These are phyloP conservation scores for Camellia sinensis DNA, from an alignment of 148 eudicot species.

Conservation along the genomic window DNA sequence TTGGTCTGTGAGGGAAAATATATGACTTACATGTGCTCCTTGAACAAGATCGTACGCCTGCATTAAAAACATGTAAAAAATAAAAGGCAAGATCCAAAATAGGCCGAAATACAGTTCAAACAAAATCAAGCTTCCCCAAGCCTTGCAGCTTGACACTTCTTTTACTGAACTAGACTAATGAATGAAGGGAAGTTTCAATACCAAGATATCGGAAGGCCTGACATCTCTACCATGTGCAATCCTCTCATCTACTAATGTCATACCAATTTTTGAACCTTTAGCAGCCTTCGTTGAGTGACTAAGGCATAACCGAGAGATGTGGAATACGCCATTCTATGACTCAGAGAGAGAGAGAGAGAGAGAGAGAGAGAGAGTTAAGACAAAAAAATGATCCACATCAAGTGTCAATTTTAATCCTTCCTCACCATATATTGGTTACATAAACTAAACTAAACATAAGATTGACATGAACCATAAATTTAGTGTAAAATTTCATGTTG, in stretches of 20 bases:
- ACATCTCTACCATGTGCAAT: constrained; percentile 28
- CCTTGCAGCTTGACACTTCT: constrained; percentile 7
- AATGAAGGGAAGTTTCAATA: constrained; percentile 23
- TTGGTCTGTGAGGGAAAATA: background rate
- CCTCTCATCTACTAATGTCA: constrained; percentile 53
- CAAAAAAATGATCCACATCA: constrained; percentile 12
- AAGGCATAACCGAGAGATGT: constrained; percentile 26
- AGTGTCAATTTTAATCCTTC: no score
- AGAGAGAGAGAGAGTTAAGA: constrained; percentile 2
- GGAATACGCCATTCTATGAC: constrained; percentile 29
- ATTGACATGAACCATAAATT: constrained; percentile 4
- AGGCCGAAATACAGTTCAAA: background rate
- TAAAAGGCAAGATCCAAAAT: constrained; percentile 4
- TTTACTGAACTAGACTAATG: background rate
- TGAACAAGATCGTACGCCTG: constrained; percentile 92
- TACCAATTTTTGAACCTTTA: constrained; percentile 30
- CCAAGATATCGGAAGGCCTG: constrained; percentile 67
- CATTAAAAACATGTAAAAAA: constrained; percentile 23
- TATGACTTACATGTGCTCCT: constrained; percentile 73
- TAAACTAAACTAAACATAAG: background rate
- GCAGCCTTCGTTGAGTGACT: constrained; percentile 29
- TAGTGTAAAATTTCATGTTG: background rate
- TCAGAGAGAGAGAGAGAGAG: no score
- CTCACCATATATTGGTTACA: background rate
- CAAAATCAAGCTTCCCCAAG: background rate